Evolutionary conservation across 1,284 basidiomycete genomes (phyloP).

Genomic region (Afroboletus lepidellus): DNA sequence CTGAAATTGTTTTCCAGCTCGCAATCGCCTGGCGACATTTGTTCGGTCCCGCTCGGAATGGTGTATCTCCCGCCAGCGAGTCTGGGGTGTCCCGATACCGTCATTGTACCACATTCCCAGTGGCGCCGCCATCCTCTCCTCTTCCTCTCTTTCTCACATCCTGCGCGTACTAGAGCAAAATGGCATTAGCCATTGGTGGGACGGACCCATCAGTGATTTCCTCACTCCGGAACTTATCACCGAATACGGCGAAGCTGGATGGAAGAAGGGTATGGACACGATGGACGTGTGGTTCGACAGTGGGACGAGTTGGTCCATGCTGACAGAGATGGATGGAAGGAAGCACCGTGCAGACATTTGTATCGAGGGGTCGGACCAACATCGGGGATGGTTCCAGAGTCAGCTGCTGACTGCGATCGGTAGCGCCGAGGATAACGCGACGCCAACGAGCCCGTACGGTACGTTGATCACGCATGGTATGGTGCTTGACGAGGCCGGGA

Average conservation of each 20-base stretch:
- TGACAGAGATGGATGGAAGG: constrained; percentile 40
- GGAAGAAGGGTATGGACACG: constrained; percentile 86
- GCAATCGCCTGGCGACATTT: constrained; percentile 84
- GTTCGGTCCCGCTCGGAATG: constrained; percentile 90
- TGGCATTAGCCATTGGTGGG: constrained; percentile 90
- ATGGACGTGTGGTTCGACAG: constrained; percentile 99
- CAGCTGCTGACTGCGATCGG: constrained; percentile 85
- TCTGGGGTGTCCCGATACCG: constrained; percentile 98
- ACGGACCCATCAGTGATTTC: constrained; percentile 82
- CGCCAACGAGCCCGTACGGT: constrained; percentile 67
- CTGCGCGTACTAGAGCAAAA: constrained; percentile 69
- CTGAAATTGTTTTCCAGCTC: constrained; percentile 49
- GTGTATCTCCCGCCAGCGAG: constrained; percentile 98
- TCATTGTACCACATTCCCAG: constrained; percentile 74
- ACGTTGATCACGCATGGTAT: constrained; percentile 95
- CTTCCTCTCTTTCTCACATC: constrained; percentile 75
- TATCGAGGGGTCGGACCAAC: constrained; percentile 96
- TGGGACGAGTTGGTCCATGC: constrained; percentile 91
- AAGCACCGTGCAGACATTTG: constrained; percentile 78
- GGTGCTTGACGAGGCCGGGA: constrained; percentile 87
- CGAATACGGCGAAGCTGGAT: constrained; percentile 45
- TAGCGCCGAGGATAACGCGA: constrained; percentile 35
- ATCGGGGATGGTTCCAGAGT: constrained; percentile 99
- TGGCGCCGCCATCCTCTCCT: constrained; percentile 67
- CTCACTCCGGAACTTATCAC: constrained; percentile 58